These are phyloP conservation scores for Mycena metata DNA, from an alignment of 768 basidiomycete species.

Conservation along the genomic window DNA sequence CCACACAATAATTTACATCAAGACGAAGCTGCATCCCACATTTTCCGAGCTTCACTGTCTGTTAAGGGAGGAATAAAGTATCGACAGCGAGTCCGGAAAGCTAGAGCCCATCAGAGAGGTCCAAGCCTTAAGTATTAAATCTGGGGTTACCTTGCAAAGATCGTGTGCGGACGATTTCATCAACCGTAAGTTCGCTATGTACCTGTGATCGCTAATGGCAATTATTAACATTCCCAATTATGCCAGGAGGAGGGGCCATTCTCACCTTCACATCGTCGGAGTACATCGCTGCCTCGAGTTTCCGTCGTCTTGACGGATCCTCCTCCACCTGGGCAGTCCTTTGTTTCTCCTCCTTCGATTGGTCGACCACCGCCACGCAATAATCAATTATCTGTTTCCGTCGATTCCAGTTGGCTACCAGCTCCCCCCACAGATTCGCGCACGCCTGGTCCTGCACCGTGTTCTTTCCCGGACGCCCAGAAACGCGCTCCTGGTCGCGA, in stretches of 20 bases:
- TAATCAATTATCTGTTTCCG: constrained; percentile 81
- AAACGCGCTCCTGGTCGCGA: constrained; percentile 74
- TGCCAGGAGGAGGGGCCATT: constrained; percentile 13
- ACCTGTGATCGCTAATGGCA: constrained; percentile 74
- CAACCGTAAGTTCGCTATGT: constrained; percentile 79
- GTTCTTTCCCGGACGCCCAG: constrained; percentile 54
- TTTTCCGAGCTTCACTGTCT: constrained; percentile 67
- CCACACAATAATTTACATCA: neutral
- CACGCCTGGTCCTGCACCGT: constrained; percentile 88
- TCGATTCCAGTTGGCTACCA: constrained; percentile 76
- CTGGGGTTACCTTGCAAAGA: constrained; percentile 75
- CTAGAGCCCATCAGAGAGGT: constrained; percentile 51
- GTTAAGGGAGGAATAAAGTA: constrained; percentile 79
- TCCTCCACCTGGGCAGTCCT: constrained; percentile 57
- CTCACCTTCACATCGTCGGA: constrained; percentile 80
- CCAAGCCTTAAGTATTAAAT: neutral
- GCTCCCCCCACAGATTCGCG: constrained; percentile 80
- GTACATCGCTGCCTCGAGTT: constrained; percentile 68
- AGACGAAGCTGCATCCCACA: constrained; percentile 62
- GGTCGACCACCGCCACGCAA: constrained; percentile 79
- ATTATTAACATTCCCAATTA: neutral
- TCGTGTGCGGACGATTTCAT: constrained; percentile 77
- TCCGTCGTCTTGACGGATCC: constrained; percentile 62
- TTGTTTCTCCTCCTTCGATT: constrained; percentile 70
- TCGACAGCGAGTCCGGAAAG: constrained; percentile 83